These are phyloP conservation scores for Epichloe sylvatica DNA, from an alignment of 2,329 filamentous ascomycete species.

Conservation along the genomic window DNA sequence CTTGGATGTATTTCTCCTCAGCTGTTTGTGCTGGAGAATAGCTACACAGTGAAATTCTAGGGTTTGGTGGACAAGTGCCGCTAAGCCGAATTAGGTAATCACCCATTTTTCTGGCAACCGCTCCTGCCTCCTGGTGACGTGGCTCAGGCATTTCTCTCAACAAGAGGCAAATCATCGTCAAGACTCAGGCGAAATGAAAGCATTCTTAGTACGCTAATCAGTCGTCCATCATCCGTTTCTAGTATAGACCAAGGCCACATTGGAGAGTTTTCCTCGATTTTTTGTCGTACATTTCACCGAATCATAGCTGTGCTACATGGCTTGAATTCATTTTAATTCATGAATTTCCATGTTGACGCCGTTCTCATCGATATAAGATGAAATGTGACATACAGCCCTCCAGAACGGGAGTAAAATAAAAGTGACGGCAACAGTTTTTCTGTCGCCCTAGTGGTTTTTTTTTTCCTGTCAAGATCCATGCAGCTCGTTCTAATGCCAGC, in stretches of 20 bases:
- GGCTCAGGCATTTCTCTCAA: background rate
- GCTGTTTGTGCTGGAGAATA: slow-evolving; percentile 27
- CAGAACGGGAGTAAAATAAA: slow-evolving; percentile 33
- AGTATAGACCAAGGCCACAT: background rate
- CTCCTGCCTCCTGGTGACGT: background rate
- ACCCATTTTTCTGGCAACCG: slow-evolving; percentile 6
- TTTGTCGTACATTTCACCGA: slow-evolving; percentile 4
- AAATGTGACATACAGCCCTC: slow-evolving; percentile 52
- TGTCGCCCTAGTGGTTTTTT: slow-evolving; percentile 19
- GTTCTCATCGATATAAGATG: slow-evolving; percentile 42
- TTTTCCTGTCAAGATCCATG: slow-evolving; percentile 22
- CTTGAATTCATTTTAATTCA: slow-evolving; percentile 29
- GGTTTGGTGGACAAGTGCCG: slow-evolving; percentile 26
- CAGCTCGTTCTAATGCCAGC: slow-evolving; percentile 25
- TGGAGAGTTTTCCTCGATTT: background rate
- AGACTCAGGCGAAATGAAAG: background rate
- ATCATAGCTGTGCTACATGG: slow-evolving; percentile 16
- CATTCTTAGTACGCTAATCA: background rate
- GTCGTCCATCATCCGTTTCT: too few relatives aligned
- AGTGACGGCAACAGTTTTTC: slow-evolving; percentile 29
- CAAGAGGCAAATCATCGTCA: background rate
- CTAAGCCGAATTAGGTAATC: slow-evolving; percentile 30
- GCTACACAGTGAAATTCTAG: slow-evolving; percentile 28
- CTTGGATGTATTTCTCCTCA: slow-evolving; percentile 16
- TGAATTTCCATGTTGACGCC: slow-evolving; percentile 54